phyloP scores from a whole-genome alignment of 176 grass and related monocot genomes.

The Puya raimondii region DNA sequence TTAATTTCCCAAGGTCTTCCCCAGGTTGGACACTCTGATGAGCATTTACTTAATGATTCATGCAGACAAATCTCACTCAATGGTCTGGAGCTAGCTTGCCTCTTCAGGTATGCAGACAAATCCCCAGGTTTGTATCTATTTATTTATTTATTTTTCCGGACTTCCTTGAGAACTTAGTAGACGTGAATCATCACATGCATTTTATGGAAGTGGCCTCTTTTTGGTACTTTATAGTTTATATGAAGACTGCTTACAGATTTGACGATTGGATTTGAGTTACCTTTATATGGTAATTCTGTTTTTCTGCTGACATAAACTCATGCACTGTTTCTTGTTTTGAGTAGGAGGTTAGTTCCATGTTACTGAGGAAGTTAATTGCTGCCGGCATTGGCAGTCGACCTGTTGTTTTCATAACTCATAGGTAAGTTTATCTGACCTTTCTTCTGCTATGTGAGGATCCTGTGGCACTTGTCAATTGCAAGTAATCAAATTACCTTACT shows the following conservation, averaged over 20 bases:
- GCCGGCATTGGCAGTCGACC: conserved; percentile 78
- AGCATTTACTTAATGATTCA: conserved; percentile 25
- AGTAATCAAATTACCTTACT: no score
- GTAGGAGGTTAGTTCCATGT: conserved; percentile 94
- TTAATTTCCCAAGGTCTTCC: not conserved
- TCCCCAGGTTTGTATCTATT: no score
- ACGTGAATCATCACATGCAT: no score
- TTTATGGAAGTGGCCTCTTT: no score
- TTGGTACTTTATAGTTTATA: no score
- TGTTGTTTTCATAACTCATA: conserved; percentile 94
- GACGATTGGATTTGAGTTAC: no score
- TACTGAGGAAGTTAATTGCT: conserved; percentile 63
- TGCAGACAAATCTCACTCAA: conserved; percentile 97
- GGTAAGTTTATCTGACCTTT: conserved; percentile 28
- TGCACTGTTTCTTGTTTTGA: conserved; percentile 5
- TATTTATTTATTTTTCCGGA: no score
- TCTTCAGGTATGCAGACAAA: conserved; percentile 56
- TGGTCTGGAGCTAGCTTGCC: conserved; percentile 96
- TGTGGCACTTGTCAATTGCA: no score
- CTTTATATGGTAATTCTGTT: no score
- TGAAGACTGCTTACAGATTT: no score
- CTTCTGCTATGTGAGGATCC: no score
- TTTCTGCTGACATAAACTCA: not conserved
- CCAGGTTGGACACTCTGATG: not conserved
- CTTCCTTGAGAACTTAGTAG: no score